These are phyloP conservation scores for Candida khao-thaluensis DNA, from an alignment of 805 yeast genomes.

Conservation along the genomic window DNA sequence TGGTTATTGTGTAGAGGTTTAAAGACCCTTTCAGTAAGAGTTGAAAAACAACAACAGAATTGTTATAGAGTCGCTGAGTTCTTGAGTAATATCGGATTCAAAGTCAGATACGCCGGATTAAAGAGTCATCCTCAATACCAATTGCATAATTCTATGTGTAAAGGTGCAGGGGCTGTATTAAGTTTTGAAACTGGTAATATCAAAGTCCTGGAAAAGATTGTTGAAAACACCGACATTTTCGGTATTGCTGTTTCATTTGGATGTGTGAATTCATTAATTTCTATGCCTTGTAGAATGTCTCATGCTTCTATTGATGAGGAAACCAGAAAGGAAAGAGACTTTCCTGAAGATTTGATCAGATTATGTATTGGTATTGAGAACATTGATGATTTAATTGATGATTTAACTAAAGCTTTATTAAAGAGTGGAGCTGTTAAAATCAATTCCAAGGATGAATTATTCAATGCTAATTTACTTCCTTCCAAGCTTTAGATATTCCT, in stretches of 20 bases:
- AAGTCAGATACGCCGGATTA: conserved; percentile 85
- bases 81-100: conserved; percentile 65
- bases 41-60: conserved; percentile 84
- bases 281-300: conserved; percentile 94
- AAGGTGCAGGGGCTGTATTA: conserved; percentile 87
- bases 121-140: conserved; percentile 78
- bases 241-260: conserved; percentile 94
- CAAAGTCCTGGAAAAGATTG: conserved; percentile 63
- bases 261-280: conserved; percentile 86
- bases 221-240: conserved; percentile 72
- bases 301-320: conserved; percentile 94
- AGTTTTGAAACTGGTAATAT: conserved; percentile 85
- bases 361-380: conserved; percentile 91
- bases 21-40: conserved; percentile 81
- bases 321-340: conserved; percentile 80
- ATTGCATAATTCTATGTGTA: conserved; percentile 70
- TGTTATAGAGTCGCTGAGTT: conserved; percentile 74
- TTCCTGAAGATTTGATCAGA: conserved; percentile 90
- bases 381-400: conserved; percentile 76
- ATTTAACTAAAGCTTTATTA: conserved; percentile 67
- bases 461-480: conserved; percentile 23
- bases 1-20: conserved; percentile 89
- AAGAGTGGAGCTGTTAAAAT: conserved; percentile 58
- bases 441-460: conserved; percentile 40
- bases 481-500: conserved; percentile 4